phyloP scores from a whole-genome alignment of 805 yeast species.

The Starmerella kuoi region DNA sequence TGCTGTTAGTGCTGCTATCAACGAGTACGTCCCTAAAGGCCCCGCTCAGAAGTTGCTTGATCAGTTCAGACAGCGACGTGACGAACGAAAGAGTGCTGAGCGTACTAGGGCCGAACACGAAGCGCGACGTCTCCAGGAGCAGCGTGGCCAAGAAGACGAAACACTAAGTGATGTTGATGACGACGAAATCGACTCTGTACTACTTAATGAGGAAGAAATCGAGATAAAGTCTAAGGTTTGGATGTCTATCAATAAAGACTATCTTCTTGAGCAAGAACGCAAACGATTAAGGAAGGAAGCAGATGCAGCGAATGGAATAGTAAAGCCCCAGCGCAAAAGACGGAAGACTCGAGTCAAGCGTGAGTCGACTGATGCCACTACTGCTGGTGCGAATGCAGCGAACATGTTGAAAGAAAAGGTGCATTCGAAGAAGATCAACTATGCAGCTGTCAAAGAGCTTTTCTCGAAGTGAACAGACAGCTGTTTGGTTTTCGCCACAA shows the following conservation, averaged over 20 bases:
- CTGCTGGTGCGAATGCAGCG: slow-evolving; percentile 72
- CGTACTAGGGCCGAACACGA: slow-evolving; percentile 30
- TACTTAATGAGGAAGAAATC: slow-evolving; percentile 59
- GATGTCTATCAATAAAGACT: slow-evolving; percentile 83
- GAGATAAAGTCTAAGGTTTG: slow-evolving; percentile 70
- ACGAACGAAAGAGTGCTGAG: slow-evolving; percentile 16
- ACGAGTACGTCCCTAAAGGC: slow-evolving; percentile 10
- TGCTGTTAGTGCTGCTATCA: slow-evolving; percentile 2
- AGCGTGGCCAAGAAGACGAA: slow-evolving; percentile 42
- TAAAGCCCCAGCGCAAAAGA: slow-evolving; percentile 38
- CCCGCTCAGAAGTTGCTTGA: slow-evolving; percentile 21
- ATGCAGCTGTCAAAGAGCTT: slow-evolving; percentile 52
- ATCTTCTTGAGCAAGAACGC: slow-evolving; percentile 68
- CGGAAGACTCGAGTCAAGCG: slow-evolving; percentile 29
- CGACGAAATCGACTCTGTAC: slow-evolving; percentile 52
- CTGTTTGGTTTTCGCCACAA: background rate
- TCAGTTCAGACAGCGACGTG: slow-evolving; percentile 22
- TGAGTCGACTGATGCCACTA: slow-evolving; percentile 30
- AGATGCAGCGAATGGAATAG: slow-evolving; percentile 69
- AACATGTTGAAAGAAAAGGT: slow-evolving; percentile 63
- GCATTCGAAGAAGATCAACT: slow-evolving; percentile 81
- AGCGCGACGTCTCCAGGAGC: slow-evolving; percentile 4
- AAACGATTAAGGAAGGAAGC: slow-evolving; percentile 76
- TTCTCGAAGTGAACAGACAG: slow-evolving; percentile 20
- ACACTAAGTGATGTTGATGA: slow-evolving; percentile 70